Evolutionary conservation across 2,329 filamentous ascomycete species (phyloP).

Genomic region (Colletotrichum filicis): DNA sequence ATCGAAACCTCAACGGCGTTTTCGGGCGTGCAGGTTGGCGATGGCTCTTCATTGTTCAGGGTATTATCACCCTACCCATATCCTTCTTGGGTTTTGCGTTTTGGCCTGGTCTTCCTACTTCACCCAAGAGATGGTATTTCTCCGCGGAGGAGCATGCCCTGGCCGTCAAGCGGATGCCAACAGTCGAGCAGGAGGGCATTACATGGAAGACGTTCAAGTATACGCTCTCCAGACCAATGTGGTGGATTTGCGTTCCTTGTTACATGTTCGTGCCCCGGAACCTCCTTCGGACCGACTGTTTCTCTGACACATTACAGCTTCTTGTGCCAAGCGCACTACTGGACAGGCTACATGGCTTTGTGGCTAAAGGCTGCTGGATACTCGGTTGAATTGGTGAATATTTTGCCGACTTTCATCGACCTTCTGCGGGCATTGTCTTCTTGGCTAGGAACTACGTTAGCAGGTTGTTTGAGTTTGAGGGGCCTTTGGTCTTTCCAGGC

Average conservation of each 20-base stretch:
- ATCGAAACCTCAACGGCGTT: slow-evolving; percentile 62
- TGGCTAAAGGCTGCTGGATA: slow-evolving; percentile 34
- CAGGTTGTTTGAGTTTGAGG: slow-evolving; percentile 41
- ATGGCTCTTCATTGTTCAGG: slow-evolving; percentile 55
- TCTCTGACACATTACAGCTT: slow-evolving; percentile 27
- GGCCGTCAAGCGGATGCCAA: slow-evolving; percentile 40
- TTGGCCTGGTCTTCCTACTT: slow-evolving; percentile 46
- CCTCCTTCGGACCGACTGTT: rapidly evolving
- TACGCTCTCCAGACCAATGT: slow-evolving; percentile 37
- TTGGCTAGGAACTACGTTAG: slow-evolving; percentile 42
- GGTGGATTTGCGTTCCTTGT: slow-evolving; percentile 38
- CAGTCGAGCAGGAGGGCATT: slow-evolving; percentile 37
- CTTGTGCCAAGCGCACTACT: slow-evolving; percentile 39
- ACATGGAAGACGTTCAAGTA: slow-evolving; percentile 40
- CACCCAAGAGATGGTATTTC: slow-evolving; percentile 43
- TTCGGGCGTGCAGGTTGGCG: slow-evolving; percentile 51
- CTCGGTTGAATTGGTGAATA: slow-evolving; percentile 33
- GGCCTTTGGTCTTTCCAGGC: slow-evolving; percentile 43
- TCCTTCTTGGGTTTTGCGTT: slow-evolving; percentile 41
- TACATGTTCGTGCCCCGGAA: slow-evolving; percentile 26
- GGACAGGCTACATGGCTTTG: slow-evolving; percentile 37
- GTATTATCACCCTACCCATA: slow-evolving; percentile 41
- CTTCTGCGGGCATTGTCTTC: slow-evolving; percentile 41
- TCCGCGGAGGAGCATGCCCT: slow-evolving; percentile 41
- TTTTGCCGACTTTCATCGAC: slow-evolving; percentile 40